These are phyloP conservation scores for Neocucurbitaria cava DNA, from an alignment of 2,329 filamentous ascomycete species.

Conservation along the genomic window DNA sequence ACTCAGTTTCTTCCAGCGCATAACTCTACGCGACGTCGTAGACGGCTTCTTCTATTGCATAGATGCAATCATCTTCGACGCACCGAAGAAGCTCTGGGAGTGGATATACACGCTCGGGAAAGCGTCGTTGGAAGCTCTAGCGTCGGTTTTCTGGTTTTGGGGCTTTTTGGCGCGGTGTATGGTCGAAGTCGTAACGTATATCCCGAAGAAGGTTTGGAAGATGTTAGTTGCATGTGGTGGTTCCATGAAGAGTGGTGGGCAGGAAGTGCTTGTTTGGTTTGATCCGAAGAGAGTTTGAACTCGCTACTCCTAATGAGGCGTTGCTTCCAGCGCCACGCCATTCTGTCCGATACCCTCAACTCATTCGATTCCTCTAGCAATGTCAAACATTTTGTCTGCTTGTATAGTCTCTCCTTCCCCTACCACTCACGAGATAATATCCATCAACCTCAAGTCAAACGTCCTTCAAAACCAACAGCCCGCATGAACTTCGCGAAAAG, in stretches of 20 bases:
- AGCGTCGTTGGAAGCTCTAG: slow-evolving; percentile 7
- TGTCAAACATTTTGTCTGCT: too few species aligned
- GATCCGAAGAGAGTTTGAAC: slow-evolving; percentile 22
- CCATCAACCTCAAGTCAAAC: too few species aligned
- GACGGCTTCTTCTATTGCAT: slow-evolving; percentile 13
- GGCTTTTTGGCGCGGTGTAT: slow-evolving; percentile 13
- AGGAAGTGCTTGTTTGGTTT: slow-evolving; percentile 25
- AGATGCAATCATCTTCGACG: slow-evolving; percentile 16
- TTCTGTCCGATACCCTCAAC: neutral
- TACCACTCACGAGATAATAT: neutral
- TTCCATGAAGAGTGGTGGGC: slow-evolving; percentile 4
- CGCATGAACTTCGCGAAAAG: too few species aligned
- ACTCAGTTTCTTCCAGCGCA: slow-evolving; percentile 16
- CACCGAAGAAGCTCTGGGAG: slow-evolving; percentile 17
- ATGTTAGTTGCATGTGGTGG: slow-evolving; percentile 11
- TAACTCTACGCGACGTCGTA: slow-evolving; percentile 20
- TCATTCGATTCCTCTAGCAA: neutral
- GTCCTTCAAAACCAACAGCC: too few species aligned
- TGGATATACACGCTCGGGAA: slow-evolving; percentile 21
- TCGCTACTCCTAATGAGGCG: neutral
- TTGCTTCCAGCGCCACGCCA: neutral
- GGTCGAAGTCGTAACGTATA: slow-evolving; percentile 14
- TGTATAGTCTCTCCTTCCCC: too few species aligned
- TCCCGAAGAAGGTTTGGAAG: slow-evolving; percentile 18
- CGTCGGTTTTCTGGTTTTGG: slow-evolving; percentile 16